Conservation (phyloP, 1,284 basidiomycete species). For the Grifola frondosa region DNA sequence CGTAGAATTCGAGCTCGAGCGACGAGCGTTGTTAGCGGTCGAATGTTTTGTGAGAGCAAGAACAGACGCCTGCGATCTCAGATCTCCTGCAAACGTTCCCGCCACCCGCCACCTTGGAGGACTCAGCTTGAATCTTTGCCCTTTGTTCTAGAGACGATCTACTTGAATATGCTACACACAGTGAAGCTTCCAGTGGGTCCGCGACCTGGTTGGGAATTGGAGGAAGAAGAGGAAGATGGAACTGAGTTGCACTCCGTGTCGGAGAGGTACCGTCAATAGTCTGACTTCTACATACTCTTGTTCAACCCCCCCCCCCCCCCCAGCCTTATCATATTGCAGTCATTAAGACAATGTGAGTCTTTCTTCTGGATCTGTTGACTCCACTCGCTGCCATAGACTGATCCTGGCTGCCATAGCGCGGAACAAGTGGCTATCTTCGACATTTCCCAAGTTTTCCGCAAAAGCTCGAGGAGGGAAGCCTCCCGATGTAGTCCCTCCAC, state of each 20-base stretch:
- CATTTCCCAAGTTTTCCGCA: constrained; percentile 71
- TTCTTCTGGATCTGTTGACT: not conserved
- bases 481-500: constrained; percentile 51
- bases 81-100: not conserved
- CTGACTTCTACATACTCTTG: not conserved
- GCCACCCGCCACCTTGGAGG: not conserved
- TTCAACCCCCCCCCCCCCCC: not conserved
- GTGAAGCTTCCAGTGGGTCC: constrained; percentile 54
- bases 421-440: constrained; percentile 62
- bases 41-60: too few species aligned
- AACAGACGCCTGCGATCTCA: too few species aligned
- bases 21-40: too few species aligned
- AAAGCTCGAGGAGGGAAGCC: constrained; percentile 54
- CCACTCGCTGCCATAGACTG: constrained; percentile 2
- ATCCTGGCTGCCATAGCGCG: constrained; percentile 46
- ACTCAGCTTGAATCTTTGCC: too few species aligned
- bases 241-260: constrained; percentile 43
- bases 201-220: constrained; percentile 57
- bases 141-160: too few species aligned
- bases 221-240: constrained; percentile 36
- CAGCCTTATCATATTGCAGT: constrained; percentile 54
- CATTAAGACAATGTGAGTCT: constrained; percentile 65
- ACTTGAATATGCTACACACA: constrained; percentile 29
- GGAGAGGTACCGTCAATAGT: constrained; percentile 49
- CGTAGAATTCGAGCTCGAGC: too few species aligned